Percentiles rank a stretch among this genome's conserved stretches.
phyloP scores from a whole-genome alignment of 352 stramenopile genomes.

The Globisporangium camurandrum region DNA sequence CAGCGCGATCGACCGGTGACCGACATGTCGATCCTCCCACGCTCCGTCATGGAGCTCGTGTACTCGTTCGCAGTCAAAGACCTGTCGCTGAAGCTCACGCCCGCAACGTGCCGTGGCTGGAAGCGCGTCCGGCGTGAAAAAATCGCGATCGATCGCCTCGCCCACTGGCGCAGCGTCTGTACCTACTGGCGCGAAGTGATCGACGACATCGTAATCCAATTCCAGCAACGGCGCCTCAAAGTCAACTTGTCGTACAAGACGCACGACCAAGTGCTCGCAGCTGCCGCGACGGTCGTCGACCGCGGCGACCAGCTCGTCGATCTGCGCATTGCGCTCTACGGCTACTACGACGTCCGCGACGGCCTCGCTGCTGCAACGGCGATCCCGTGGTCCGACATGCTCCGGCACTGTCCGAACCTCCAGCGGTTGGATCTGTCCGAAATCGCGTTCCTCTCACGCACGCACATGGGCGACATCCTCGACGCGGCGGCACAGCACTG shows the following conservation, averaged over 20 bases:
- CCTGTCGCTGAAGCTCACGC: conserved; percentile 35
- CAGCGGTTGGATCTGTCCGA: conserved; percentile 40
- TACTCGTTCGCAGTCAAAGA: conserved; percentile 51
- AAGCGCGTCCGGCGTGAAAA: conserved; percentile 27
- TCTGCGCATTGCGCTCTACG: conserved; percentile 39
- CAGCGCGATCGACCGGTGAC: not conserved
- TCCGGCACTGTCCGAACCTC: conserved; percentile 30
- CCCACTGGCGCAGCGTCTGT: conserved; percentile 33
- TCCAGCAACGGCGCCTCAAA: conserved; percentile 31
- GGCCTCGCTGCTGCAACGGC: conserved; percentile 16
- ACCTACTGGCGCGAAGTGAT: conserved; percentile 40
- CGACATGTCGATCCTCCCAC: conserved; percentile 29
- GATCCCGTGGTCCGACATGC: conserved; percentile 30
- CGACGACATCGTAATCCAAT: conserved; percentile 33
- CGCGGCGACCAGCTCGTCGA: conserved; percentile 23
- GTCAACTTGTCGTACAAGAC: conserved; percentile 43
- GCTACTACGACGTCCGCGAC: conserved; percentile 22
- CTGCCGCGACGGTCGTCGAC: conserved; percentile 10
- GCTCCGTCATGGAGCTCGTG: conserved; percentile 40
- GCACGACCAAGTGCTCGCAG: conserved; percentile 17
- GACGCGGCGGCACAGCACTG: conserved; percentile 28
- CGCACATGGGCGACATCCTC: conserved; percentile 27
- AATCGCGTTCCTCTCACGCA: conserved; percentile 42
- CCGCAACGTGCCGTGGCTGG: conserved; percentile 37
- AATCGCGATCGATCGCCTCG: conserved; percentile 26